Evolutionary conservation across 2,329 filamentous ascomycete genomes (phyloP).

Genomic region (Ceratocystis harringtonii): DNA sequence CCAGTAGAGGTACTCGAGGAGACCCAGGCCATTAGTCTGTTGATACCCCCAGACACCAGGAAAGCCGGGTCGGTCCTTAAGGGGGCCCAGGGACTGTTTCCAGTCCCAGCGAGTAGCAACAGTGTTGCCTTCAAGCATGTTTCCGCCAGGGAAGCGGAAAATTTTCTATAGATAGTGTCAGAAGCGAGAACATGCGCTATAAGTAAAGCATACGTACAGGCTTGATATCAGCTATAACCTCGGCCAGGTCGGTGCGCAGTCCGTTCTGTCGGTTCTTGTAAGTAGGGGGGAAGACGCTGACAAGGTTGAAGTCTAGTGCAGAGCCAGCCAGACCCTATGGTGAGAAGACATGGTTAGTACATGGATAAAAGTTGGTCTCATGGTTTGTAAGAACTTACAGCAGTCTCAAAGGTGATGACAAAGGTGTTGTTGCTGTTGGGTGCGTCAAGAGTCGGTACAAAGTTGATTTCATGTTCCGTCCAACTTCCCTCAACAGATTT

Average conservation of each 20-base stretch:
- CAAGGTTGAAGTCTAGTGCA: constrained; percentile 41
- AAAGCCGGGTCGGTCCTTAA: constrained; percentile 40
- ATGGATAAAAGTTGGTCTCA: background rate
- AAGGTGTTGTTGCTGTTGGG: constrained; percentile 43
- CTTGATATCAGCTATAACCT: constrained; percentile 36
- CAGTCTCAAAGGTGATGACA: constrained; percentile 36
- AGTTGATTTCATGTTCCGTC: constrained; percentile 36
- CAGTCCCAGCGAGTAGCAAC: constrained; percentile 34
- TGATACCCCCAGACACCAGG: constrained; percentile 44
- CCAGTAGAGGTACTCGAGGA: constrained; percentile 47
- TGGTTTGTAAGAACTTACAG: constrained; percentile 18
- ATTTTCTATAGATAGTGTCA: constrained; percentile 28
- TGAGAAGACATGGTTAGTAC: background rate
- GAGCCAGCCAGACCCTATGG: constrained; percentile 25
- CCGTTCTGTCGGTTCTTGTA: constrained; percentile 45
- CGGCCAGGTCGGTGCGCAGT: constrained; percentile 38
- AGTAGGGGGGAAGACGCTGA: constrained; percentile 45
- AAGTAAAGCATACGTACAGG: constrained; percentile 25
- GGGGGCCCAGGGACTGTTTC: constrained; percentile 39
- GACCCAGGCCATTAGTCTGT: constrained; percentile 46
- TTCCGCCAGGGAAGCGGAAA: constrained; percentile 50
- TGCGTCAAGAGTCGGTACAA: constrained; percentile 31
- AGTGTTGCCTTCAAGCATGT: constrained; percentile 39
- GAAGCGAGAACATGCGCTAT: background rate
- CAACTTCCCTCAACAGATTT: constrained; percentile 29